Evolutionary conservation across 371 early-diverging fungal genomes (phyloP), one percentile per base, ranked within the genome.

Genomic region (Mortierella sp.): DNA sequence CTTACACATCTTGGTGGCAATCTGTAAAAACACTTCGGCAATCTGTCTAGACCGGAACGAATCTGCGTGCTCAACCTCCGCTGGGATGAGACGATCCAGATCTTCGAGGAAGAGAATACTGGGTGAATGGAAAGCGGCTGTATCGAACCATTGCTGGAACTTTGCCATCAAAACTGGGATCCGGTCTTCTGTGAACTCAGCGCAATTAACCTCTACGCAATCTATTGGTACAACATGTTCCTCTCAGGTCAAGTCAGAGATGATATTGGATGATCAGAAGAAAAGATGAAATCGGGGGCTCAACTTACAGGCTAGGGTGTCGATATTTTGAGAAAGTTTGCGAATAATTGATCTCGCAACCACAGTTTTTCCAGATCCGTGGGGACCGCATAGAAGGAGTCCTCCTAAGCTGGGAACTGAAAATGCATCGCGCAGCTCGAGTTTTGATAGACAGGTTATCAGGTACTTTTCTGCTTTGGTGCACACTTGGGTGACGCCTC

Each of bases 51-150:
- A 89, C 32, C 93, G 84, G 40, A 88, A 88, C 0, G 92, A 90
- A 64, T 93, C 93, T 0, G 90, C 89, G 62, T 94, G 91, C 84
- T 96, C 96, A 23, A 91, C 89, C 72, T 94, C 95, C 0, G 94
- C 93, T 19, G 95, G 94, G 22, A 93, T 86, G 45, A 99, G 85
- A 1, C 96, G 89, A 75, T 99, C 99, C 68, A 99, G 86, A 74
- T 99, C 98, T 81, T 99, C 99, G 70, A 99, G 94, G 65, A 97
- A 94, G 35, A 98, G 77, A 17, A 97, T 78, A 56, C 94, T 94
- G 26, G 97, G 99, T 47, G 92, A 85, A 66, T 91, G 90, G 89
- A 90, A 93, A 17, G 89, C 87, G 10, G 94, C 94, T 35, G 90
- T 88, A 40, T 92, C 88, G 68, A 93, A 89, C 76, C 87, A 89